Evolutionary conservation across 139 green algal species (phyloP).

Genomic region (Picochlorum sp.): DNA sequence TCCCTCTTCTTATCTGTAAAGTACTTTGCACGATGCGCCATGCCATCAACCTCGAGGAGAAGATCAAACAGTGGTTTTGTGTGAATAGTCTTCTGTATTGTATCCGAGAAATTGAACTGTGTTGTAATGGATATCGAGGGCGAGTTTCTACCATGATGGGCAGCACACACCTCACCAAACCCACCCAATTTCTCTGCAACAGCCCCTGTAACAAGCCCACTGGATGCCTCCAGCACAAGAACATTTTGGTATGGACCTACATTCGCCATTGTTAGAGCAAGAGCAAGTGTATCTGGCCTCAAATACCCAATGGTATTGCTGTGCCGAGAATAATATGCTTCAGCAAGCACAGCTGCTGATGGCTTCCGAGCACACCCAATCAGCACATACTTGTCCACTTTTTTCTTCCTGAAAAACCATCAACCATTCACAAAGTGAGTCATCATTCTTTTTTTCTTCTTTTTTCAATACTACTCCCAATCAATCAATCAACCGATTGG

Average conservation of each 20-base stretch:
- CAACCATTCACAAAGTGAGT: no score
- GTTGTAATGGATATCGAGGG: constrained; percentile 15
- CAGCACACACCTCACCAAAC: constrained; percentile 38
- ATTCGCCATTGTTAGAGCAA: constrained; percentile 68
- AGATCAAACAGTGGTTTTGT: constrained; percentile 26
- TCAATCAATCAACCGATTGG: no score
- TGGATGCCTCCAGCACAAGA: constrained; percentile 64
- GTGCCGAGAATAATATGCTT: constrained; percentile 41
- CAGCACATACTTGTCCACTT: constrained; percentile 48
- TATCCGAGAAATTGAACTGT: constrained; percentile 41
- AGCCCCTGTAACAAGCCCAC: constrained; percentile 55
- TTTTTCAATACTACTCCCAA: no score
- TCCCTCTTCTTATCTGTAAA: no score
- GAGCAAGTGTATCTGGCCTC: constrained; percentile 57
- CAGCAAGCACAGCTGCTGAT: constrained; percentile 43
- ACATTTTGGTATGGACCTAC: constrained; percentile 47
- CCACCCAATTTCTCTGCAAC: constrained; percentile 69
- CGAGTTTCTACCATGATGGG: constrained; percentile 23
- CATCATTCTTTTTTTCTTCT: no score
- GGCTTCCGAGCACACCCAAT: constrained; percentile 35
- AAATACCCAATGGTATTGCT: constrained; percentile 50
- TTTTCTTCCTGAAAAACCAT: constrained; percentile 29
- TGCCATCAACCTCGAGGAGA: constrained; percentile 5
- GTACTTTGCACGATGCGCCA: not conserved
- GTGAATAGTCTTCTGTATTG: constrained; percentile 23